phyloP scores from a whole-genome alignment of 495 filamentous ascomycete species.

The Penicillium roqueforti region DNA sequence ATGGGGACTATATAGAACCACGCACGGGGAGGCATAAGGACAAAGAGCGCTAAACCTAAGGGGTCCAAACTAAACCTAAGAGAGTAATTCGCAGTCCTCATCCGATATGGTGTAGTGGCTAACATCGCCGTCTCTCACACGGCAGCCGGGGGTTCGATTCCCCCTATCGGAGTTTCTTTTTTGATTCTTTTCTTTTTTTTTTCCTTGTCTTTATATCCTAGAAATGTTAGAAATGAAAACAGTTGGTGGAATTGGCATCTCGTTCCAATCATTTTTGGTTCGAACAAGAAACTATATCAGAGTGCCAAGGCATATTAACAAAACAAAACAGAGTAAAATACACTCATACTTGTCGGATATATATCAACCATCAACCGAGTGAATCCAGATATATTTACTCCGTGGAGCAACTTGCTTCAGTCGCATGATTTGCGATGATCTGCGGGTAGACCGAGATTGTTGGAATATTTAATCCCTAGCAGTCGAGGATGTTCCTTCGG shows the following conservation, averaged over 20 bases:
- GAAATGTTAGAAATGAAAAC: too few relatives aligned
- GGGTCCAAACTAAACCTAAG: too few relatives aligned
- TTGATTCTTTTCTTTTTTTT: not conserved
- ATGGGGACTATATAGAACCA: too few relatives aligned
- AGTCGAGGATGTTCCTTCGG: slow-evolving; percentile 27
- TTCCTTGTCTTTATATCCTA: not conserved
- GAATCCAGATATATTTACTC: not conserved
- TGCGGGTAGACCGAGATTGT: slow-evolving; percentile 27
- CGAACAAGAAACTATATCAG: not conserved
- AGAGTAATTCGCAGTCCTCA: too few relatives aligned
- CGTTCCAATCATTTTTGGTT: too few relatives aligned
- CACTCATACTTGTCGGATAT: not conserved
- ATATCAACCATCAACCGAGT: not conserved
- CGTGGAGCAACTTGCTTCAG: not conserved
- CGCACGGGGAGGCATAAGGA: too few relatives aligned
- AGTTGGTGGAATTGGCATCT: not conserved
- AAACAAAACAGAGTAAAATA: not conserved
- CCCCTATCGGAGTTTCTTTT: slow-evolving; percentile 18
- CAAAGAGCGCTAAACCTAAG: too few relatives aligned
- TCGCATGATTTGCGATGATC: not conserved
- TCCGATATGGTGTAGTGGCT: slow-evolving; percentile 38
- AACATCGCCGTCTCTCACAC: slow-evolving; percentile 38
- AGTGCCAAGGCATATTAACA: not conserved
- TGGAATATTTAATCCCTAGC: slow-evolving; percentile 30
- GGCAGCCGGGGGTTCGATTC: slow-evolving; percentile 30